These are phyloP conservation scores for Canavalia ensiformis DNA, from an alignment of 306 rosid species.

Conservation along the genomic window DNA sequence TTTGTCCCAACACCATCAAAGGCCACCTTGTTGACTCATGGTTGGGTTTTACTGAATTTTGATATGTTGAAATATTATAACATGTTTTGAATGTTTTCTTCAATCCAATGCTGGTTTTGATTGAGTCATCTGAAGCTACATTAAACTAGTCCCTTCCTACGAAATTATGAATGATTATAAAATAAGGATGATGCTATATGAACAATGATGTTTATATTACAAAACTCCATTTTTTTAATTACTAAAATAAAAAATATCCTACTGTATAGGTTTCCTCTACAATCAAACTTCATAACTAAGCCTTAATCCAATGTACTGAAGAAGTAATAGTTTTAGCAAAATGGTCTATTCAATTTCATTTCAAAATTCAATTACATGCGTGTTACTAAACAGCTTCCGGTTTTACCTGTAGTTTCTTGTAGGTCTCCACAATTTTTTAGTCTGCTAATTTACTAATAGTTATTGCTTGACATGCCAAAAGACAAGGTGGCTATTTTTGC, in stretches of 20 bases:
- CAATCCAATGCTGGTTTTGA: slow-evolving; percentile 1
- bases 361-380: background rate
- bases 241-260: background rate
- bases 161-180: slow-evolving; percentile 1
- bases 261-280: background rate
- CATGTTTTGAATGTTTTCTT: slow-evolving; percentile 27
- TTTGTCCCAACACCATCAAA: slow-evolving; percentile 32
- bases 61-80: slow-evolving; percentile 30
- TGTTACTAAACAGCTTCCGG: background rate
- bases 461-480: slow-evolving; percentile 25
- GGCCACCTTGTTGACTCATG: slow-evolving; percentile 38
- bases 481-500: background rate
- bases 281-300: background rate
- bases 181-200: background rate
- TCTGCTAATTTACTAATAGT: background rate
- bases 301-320: background rate
- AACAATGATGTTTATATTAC: background rate
- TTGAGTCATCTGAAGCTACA: slow-evolving; percentile 21
- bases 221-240: background rate
- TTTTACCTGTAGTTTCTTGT: background rate
- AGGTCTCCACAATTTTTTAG: background rate
- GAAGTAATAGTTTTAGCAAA: background rate
- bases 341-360: background rate
- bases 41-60: slow-evolving; percentile 28
- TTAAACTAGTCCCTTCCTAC: background rate